Evolutionary conservation across 208 protist genomes (phyloP).

Genomic region (Leishmania mexicana): DNA sequence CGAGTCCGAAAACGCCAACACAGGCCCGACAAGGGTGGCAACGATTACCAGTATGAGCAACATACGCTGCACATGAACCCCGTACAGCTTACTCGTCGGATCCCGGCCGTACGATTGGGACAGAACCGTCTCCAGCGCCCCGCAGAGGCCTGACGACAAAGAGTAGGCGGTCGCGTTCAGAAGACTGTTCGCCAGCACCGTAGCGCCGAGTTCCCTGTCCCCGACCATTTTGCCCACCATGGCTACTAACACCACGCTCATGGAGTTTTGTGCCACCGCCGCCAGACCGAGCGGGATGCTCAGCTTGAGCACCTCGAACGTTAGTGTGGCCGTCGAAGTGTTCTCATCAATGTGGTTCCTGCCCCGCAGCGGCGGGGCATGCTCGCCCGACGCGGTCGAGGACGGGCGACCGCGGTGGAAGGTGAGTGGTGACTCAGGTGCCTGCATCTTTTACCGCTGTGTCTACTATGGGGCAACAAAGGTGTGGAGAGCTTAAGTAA

Average conservation of each 20-base stretch:
- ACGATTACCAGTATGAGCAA: constrained; percentile 65
- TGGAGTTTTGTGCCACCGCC: constrained; percentile 65
- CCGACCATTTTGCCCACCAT: constrained; percentile 63
- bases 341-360: constrained; percentile 22
- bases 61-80: constrained; percentile 80
- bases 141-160: constrained; percentile 65
- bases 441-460: neutral
- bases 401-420: neutral
- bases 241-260: constrained; percentile 48
- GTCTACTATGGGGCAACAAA: neutral
- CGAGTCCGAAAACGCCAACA: constrained; percentile 60
- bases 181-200: constrained; percentile 70
- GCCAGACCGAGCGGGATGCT: constrained; percentile 67
- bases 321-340: constrained; percentile 13
- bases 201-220: constrained; percentile 54
- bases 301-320: constrained; percentile 42
- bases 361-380: neutral
- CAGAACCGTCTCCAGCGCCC: constrained; percentile 79
- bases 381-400: neutral
- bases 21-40: constrained; percentile 45
- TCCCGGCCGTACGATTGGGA: constrained; percentile 77
- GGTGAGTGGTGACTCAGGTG: neutral
- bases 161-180: constrained; percentile 79
- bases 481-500: neutral
- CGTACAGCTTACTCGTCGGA: constrained; percentile 72